Conservation (phyloP, 768 basidiomycete genomes). For the Baorangia bicolor region DNA sequence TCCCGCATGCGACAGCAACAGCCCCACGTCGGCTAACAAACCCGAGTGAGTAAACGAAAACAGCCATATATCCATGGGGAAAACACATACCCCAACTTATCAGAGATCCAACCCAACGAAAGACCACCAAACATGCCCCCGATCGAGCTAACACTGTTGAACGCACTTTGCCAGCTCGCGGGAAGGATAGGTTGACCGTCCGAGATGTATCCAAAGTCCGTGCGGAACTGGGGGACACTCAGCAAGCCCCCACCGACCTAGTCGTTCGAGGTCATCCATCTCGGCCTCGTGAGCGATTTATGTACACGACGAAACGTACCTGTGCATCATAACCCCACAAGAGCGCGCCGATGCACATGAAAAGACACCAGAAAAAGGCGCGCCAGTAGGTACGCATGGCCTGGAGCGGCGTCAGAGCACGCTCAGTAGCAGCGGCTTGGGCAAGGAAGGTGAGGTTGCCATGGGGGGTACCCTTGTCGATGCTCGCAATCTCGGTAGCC, state of each 20-base stretch:
- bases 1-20: slow-evolving; percentile 16
- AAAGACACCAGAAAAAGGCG: slow-evolving; percentile 24
- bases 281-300: background rate
- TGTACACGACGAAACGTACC: slow-evolving; percentile 7
- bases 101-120: slow-evolving; percentile 23
- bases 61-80: background rate
- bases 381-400: slow-evolving; percentile 27
- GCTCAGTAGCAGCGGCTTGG: slow-evolving; percentile 21
- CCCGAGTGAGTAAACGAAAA: background rate
- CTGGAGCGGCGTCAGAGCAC: slow-evolving; percentile 16
- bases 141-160: slow-evolving; percentile 25
- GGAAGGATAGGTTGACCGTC: slow-evolving; percentile 12
- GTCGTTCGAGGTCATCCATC: background rate
- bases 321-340: slow-evolving; percentile 28
- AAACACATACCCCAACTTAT: slow-evolving; percentile 17
- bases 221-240: slow-evolving; percentile 24
- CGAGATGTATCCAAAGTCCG: slow-evolving; percentile 23
- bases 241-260: slow-evolving; percentile 23
- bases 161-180: slow-evolving; percentile 30
- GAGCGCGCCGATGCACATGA: slow-evolving; percentile 25
- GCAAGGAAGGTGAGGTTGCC: slow-evolving; percentile 22
- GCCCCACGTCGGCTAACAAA: slow-evolving; percentile 25
- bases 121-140: slow-evolving; percentile 30
- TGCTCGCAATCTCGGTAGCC: background rate
- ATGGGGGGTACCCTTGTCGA: slow-evolving; percentile 6